Base-by-base conservation (phyloP, 148 eudicot species). In the Camellia granthamiana region DNA sequence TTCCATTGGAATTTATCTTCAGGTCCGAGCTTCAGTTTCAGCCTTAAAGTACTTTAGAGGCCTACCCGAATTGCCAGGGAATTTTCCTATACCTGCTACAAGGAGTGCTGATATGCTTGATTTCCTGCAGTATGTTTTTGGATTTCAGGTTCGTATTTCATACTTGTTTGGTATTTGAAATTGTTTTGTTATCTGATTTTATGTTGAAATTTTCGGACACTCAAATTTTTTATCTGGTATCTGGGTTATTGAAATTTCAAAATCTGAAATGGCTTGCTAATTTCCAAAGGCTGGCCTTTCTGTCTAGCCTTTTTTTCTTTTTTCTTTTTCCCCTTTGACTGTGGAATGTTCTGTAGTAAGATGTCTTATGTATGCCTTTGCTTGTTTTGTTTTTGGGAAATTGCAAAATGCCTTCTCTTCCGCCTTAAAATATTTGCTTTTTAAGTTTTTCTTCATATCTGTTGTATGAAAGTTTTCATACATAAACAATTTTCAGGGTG, bases 101-200 rank as follows among this genome's bases (percentile, higher is more conserved):
- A 94, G 97, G 88, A 81, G 80, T 85, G 86, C 89, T 81, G 99
- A 96, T 84, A 84, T 96, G 85, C 85, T 96, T 79, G 99, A 96
- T 84, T 85, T 94, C 86, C 89, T 96, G 84, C 99, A 96, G n/a
- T 96, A 83, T 77, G 89, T 92, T 78, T 96, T 96, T 84, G 99
- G 99, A 30, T 96, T 96, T 84, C 99, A 96, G 99, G 99, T 96
- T 62, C 76, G 80, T 78, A 59, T 66, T 23, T 7, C 11, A 30
- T 62, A 15, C 66, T 61, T 47, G 55, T 56, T 66, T 54, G 65
- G 58, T 46, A 79, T 54, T 69, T 69, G 60, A 3, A 16, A 54
- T 15, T 66, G 16, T 51, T 11, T 77, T 14, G 54, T 80, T 38
- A 7, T 60, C 59, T 80, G 54, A 12, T 72, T 78, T 16, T 80